These are phyloP conservation scores for Geosmithia putterillii DNA, from an alignment of 2,329 filamentous ascomycete species.

Conservation along the genomic window DNA sequence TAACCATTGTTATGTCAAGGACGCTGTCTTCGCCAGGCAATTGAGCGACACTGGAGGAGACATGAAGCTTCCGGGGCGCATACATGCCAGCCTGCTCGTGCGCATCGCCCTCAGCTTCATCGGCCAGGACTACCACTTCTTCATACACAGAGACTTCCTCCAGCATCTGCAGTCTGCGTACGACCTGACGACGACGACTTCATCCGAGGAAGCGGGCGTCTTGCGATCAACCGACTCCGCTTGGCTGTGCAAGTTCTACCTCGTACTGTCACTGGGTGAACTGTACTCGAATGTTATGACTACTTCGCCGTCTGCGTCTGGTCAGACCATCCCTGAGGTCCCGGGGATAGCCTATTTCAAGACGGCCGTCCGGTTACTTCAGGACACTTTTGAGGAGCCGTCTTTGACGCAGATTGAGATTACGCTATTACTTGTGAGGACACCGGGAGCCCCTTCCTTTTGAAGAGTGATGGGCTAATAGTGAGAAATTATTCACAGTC, in stretches of 20 bases:
- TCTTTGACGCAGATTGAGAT: slow-evolving; percentile 5
- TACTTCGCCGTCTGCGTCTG: slow-evolving; percentile 2
- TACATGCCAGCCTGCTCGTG: slow-evolving; percentile 5
- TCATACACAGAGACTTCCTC: slow-evolving; percentile 6
- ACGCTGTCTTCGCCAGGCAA: slow-evolving; percentile 4
- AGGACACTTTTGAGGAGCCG: slow-evolving; percentile 7
- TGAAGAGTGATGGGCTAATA: not conserved
- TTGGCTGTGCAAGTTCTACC: slow-evolving; percentile 6
- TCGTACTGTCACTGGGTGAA: slow-evolving; percentile 5
- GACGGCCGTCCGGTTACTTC: slow-evolving; percentile 4
- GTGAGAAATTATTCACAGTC: slow-evolving; percentile 1
- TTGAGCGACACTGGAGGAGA: not conserved
- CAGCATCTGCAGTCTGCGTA: slow-evolving; percentile 2
- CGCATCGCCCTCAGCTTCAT: slow-evolving; percentile 8
- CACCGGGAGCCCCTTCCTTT: too few relatives aligned
- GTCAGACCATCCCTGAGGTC: slow-evolving; percentile 1
- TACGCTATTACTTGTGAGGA: slow-evolving; percentile 6
- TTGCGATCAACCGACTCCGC: not conserved
- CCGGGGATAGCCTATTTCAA: slow-evolving; percentile 6
- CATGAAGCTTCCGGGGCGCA: slow-evolving; percentile 6
- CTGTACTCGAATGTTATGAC: slow-evolving; percentile 3
- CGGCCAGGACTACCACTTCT: slow-evolving; percentile 7
- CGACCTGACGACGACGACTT: not conserved
- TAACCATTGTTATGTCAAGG: slow-evolving; percentile 3
- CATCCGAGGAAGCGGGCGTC: not conserved